These are phyloP conservation scores for Neofusicoccum parvum DNA, from an alignment of 2,329 filamentous ascomycete species.

Conservation along the genomic window DNA sequence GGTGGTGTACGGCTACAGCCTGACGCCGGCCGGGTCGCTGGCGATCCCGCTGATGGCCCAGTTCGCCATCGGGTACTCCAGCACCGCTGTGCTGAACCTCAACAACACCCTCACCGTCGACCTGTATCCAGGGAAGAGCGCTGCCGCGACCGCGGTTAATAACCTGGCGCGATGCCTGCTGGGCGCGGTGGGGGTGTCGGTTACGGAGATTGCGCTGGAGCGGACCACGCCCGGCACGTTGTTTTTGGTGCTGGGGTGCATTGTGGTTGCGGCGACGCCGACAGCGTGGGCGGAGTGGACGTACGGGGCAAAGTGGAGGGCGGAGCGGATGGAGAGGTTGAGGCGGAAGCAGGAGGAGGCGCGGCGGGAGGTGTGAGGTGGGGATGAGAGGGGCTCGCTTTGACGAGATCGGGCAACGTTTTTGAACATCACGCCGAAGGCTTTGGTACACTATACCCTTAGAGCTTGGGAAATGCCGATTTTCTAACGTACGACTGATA, in stretches of 20 bases:
- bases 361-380: constrained; percentile 46
- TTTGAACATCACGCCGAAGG: too few species aligned
- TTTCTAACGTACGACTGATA: too few species aligned
- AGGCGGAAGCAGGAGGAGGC: not conserved
- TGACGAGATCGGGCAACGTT: too few species aligned
- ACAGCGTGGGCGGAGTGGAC: constrained; percentile 1
- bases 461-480: too few species aligned
- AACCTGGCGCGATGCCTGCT: constrained; percentile 58
- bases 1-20: constrained; percentile 57
- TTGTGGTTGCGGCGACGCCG: not conserved
- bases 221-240: not conserved
- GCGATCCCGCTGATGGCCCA: constrained; percentile 54
- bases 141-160: constrained; percentile 55
- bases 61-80: constrained; percentile 57
- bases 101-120: constrained; percentile 59
- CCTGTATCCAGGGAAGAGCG: constrained; percentile 53
- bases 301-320: constrained; percentile 8
- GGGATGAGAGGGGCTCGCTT: too few species aligned
- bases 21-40: constrained; percentile 41
- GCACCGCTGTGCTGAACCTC: constrained; percentile 51
- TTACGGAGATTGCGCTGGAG: constrained; percentile 39
- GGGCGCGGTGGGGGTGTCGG: constrained; percentile 54
- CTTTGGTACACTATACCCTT: too few species aligned
- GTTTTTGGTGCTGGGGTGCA: not conserved
- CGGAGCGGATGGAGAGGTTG: constrained; percentile 3